Evolutionary conservation across 768 basidiomycete genomes (phyloP).

Genomic region (Mycena metata): DNA sequence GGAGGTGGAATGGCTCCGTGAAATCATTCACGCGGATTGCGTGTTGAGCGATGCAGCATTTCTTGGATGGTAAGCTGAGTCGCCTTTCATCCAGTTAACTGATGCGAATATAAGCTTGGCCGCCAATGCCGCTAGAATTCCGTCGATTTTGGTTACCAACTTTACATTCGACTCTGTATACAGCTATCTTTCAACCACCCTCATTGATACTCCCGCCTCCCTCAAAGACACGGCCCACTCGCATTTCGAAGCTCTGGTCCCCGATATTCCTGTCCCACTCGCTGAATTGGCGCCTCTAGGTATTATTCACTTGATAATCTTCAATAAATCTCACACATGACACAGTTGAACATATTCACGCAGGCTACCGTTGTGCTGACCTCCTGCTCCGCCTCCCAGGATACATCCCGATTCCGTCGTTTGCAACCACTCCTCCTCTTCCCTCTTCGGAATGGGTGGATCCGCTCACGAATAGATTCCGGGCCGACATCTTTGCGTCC

Average conservation of each 20-base stretch:
- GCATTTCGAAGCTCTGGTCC: constrained; percentile 49
- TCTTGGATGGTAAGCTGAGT: constrained; percentile 72
- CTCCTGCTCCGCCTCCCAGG: constrained; percentile 80
- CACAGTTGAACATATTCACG: constrained; percentile 68
- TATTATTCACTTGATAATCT: background rate
- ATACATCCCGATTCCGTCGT: constrained; percentile 82
- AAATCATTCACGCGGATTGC: constrained; percentile 60
- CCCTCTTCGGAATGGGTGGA: constrained; percentile 79
- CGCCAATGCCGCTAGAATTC: constrained; percentile 73
- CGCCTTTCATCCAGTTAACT: background rate
- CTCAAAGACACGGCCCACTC: constrained; percentile 31
- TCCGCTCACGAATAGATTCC: constrained; percentile 58
- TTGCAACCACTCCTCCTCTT: constrained; percentile 63
- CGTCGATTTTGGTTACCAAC: constrained; percentile 81
- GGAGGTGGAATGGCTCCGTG: constrained; percentile 71
- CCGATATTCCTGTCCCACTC: constrained; percentile 69
- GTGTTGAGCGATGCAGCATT: constrained; percentile 86
- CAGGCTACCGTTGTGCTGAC: constrained; percentile 80
- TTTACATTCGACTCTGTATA: constrained; percentile 90
- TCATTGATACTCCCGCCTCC: constrained; percentile 56
- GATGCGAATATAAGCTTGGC: constrained; percentile 63
- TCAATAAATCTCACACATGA: background rate
- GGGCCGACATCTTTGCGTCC: constrained; percentile 57
- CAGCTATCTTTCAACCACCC: constrained; percentile 75
- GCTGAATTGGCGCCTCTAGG: constrained; percentile 65